Base-by-base conservation (phyloP, 2,329 filamentous ascomycete genomes). In the Penicillium sp. region DNA sequence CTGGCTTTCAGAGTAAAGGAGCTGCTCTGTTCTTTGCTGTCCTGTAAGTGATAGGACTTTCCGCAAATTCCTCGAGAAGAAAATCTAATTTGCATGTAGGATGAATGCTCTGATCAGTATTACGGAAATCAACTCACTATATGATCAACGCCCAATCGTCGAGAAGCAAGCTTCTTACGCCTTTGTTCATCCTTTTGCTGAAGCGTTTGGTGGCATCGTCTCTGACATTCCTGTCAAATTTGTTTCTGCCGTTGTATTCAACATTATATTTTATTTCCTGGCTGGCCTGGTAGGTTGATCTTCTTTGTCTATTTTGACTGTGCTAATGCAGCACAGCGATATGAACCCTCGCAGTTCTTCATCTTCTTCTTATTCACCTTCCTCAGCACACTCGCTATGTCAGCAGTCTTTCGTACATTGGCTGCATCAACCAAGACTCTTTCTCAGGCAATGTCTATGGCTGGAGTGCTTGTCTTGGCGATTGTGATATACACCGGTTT, bases 141-240 rank as follows among this genome's bases (percentile, higher is more conserved):
- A 96, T 73, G 88, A 91, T 13, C 93, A 97, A 85, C 89, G 93
- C 41, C 91, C 92, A 3, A 96, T 97, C 68, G 91, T 97, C 63
- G 93, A 97, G 73, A 97, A 97, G 76, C 93, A 97, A 71, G 83
- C 85, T 55, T 88, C 91, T 59, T 97, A 97, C 73, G 92, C 93
- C 8, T 85, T 97, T 23, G 96, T 97, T 69, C 93, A 96, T 74
- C 92, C 94, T 0, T 93, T 91, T 7, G 89, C 92, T 17, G 93
- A 97, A 81, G 92, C 93, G 15, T 84, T 93, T 61, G 88, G 91
- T 0, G 94, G 91, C 4, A 94, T 97, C 86, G 79, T 97, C 23
- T 90, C 88, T 60, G 93, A 97, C 70, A 80, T 97, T 78, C 93
- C 93, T 0, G 91, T 93, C 77, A 97, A 95, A 75, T 79, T 97